phyloP scores from a whole-genome alignment of 208 protist genomes.

The Leishmania tropica region DNA sequence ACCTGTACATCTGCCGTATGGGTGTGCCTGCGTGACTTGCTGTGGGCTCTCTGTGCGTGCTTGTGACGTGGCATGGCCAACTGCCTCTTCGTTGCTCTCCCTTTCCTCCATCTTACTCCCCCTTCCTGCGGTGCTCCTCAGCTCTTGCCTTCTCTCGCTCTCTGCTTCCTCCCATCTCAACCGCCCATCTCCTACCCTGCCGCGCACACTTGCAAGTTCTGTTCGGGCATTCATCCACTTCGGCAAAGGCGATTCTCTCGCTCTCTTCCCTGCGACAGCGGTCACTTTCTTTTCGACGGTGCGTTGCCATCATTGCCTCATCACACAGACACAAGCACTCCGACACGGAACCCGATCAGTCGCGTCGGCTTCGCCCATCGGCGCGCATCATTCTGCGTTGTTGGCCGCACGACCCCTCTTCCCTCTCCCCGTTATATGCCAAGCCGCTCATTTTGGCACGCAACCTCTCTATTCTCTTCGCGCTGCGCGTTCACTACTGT shows the following conservation, averaged over 20 bases:
- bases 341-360: not conserved
- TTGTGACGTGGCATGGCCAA: not conserved
- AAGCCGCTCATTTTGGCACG: not conserved
- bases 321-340: not conserved
- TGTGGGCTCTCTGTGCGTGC: not conserved
- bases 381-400: not conserved
- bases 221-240: not conserved
- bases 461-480: not conserved
- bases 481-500: not conserved
- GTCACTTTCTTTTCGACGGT: not conserved
- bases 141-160: not conserved
- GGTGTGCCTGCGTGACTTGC: not conserved
- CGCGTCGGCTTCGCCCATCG: not conserved
- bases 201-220: not conserved
- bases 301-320: not conserved
- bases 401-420: not conserved
- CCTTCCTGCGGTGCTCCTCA: not conserved
- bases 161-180: not conserved
- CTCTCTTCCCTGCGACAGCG: not conserved
- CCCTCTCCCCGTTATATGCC: not conserved
- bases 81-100: not conserved
- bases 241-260: not conserved
- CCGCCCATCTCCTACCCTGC: not conserved
- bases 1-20: not conserved
- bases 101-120: not conserved